Conservation (phyloP, 192 early-diverging fungal genomes). For the Coemansia sp. region DNA sequence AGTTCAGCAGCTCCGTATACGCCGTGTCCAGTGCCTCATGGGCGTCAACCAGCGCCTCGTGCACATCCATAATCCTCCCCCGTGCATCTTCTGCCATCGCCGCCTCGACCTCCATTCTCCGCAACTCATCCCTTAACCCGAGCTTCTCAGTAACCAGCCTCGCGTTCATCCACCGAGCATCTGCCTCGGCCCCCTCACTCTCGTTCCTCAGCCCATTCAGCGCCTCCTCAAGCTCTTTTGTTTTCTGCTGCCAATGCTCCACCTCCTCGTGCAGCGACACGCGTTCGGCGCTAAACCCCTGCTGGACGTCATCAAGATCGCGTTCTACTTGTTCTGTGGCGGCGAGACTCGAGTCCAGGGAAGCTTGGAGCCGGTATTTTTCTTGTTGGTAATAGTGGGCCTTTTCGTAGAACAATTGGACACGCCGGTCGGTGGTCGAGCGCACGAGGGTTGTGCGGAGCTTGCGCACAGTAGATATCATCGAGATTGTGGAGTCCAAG, state of each 20-base stretch:
- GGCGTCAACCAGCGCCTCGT: constrained; percentile 37
- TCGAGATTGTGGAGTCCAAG: constrained; percentile 15
- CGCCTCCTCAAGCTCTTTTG: constrained; percentile 35
- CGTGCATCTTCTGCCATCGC: constrained; percentile 37
- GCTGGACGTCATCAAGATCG: constrained; percentile 53
- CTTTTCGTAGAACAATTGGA: constrained; percentile 54
- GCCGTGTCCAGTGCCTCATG: constrained; percentile 34
- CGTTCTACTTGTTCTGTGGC: constrained; percentile 46
- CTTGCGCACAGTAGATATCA: constrained; percentile 38
- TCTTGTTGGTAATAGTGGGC: constrained; percentile 55
- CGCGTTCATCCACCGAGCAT: constrained; percentile 44
- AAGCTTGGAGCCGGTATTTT: constrained; percentile 52
- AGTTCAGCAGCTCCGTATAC: constrained; percentile 38
- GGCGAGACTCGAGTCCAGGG: constrained; percentile 32
- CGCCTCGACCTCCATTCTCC: constrained; percentile 52
- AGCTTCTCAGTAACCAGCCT: constrained; percentile 51
- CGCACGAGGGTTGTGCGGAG: constrained; percentile 7
- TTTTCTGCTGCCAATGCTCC: constrained; percentile 45
- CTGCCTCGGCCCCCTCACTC: constrained; percentile 40
- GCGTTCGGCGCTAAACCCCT: constrained; percentile 49
- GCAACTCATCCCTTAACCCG: constrained; percentile 45
- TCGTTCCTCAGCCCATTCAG: constrained; percentile 22
- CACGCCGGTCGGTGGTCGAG: constrained; percentile 36
- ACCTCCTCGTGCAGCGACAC: constrained; percentile 44
- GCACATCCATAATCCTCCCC: constrained; percentile 36